phyloP scores from a whole-genome alignment of 495 filamentous ascomycete species.

The Thermothielavioides terrestris region DNA sequence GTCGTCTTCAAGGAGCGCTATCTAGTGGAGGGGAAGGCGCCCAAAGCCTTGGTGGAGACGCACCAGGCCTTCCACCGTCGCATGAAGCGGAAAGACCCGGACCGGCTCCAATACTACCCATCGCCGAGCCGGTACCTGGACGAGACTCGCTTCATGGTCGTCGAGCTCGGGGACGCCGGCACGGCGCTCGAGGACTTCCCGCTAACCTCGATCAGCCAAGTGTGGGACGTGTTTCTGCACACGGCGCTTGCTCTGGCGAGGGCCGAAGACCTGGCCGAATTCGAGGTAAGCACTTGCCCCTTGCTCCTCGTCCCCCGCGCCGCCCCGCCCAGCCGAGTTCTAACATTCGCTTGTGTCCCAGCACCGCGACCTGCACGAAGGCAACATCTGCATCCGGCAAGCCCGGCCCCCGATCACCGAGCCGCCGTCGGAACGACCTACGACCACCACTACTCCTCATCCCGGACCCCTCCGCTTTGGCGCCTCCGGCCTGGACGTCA shows the following conservation, averaged over 20 bases:
- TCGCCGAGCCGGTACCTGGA: constrained; percentile 51
- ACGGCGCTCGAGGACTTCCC: constrained; percentile 60
- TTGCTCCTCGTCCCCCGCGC: background rate
- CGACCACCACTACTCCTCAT: constrained; percentile 21
- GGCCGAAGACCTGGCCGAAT: constrained; percentile 61
- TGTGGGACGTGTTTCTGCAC: constrained; percentile 83
- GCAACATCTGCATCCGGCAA: constrained; percentile 69
- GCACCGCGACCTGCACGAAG: constrained; percentile 84
- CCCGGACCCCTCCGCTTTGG: too few relatives aligned
- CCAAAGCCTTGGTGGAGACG: constrained; percentile 53
- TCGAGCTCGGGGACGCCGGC: constrained; percentile 85
- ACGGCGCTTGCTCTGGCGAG: constrained; percentile 67
- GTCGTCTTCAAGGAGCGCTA: constrained; percentile 77
- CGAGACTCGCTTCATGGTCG: constrained; percentile 64
- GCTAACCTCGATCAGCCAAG: constrained; percentile 45
- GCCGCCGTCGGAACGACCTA: too few relatives aligned
- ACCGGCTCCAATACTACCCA: constrained; percentile 58
- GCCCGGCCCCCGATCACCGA: constrained; percentile 30
- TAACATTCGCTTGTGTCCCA: constrained; percentile 16
- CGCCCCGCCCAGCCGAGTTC: constrained; percentile 5
- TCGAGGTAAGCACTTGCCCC: constrained; percentile 49
- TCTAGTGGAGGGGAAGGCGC: constrained; percentile 61
- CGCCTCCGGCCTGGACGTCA: constrained; percentile 62
- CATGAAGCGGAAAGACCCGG: constrained; percentile 49
- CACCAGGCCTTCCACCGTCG: constrained; percentile 53